Percentiles rank a stretch among this genome's conserved stretches.
phyloP scores from a whole-genome alignment of 257 asterid genomes.

The Gentiana macrophylla region DNA sequence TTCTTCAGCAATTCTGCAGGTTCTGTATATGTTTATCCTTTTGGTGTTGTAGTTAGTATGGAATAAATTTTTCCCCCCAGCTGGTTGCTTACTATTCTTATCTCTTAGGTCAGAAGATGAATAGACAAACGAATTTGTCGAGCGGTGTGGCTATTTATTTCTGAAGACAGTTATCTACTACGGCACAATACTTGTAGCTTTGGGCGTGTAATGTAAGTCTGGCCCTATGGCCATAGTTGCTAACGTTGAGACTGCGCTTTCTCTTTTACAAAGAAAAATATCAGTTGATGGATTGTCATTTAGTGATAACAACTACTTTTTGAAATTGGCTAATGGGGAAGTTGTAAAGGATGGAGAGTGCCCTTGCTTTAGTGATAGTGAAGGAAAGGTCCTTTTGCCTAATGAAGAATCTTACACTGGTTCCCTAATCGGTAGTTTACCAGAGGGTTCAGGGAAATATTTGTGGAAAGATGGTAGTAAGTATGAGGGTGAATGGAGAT shows the following conservation, averaged over 20 bases:
- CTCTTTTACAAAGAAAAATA: constrained; percentile 48
- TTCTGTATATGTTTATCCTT: too few relatives aligned
- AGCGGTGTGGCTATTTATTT: constrained; percentile 12
- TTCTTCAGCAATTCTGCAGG: too few relatives aligned
- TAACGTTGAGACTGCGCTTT: constrained; percentile 36
- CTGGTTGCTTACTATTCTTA: background rate
- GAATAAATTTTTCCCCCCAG: too few relatives aligned
- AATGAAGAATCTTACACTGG: constrained; percentile 60
- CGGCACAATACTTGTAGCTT: constrained; percentile 17
- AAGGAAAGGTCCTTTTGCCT: constrained; percentile 28
- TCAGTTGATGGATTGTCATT: constrained; percentile 35
- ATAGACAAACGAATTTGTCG: background rate
- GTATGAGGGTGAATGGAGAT: constrained; percentile 81
- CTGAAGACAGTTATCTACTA: constrained; percentile 13
- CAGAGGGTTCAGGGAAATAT: constrained; percentile 76
- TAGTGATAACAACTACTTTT: constrained; percentile 21
- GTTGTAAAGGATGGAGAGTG: constrained; percentile 29
- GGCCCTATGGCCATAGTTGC: constrained; percentile 57
- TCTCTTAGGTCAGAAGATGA: constrained; percentile 6
- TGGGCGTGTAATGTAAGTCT: constrained; percentile 76
- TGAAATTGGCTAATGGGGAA: constrained; percentile 35
- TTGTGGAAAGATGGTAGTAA: constrained; percentile 79
- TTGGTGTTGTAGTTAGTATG: too few relatives aligned
- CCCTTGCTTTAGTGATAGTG: constrained; percentile 31
- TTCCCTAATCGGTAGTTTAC: constrained; percentile 44